Evolutionary conservation across 345 rosid species (phyloP).

Genomic region (Eucalyptus dawsonii): DNA sequence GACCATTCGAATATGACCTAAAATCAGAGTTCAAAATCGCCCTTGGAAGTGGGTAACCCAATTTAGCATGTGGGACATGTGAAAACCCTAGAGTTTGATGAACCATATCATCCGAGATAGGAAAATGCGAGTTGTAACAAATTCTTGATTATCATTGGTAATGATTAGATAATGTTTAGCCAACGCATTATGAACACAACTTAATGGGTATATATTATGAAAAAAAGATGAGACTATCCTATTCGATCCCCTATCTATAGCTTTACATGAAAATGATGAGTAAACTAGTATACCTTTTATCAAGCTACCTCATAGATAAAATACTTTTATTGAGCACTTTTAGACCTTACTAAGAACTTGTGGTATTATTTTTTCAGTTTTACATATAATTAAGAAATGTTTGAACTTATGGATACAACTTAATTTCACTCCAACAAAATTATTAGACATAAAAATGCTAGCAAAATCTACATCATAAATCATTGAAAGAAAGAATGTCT

Average conservation of each 20-base stretch:
- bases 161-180: not conserved
- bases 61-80: not conserved
- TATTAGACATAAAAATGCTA: not conserved
- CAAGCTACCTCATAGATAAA: not conserved
- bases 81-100: not conserved
- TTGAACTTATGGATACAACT: not conserved
- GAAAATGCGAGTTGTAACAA: not conserved
- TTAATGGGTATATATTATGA: not conserved
- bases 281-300: not conserved
- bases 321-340: not conserved
- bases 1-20: not conserved
- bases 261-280: not conserved
- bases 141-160: not conserved
- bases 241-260: not conserved
- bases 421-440: not conserved
- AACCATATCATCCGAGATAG: not conserved
- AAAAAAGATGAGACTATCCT: not conserved
- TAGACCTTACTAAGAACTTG: not conserved
- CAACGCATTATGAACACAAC: not conserved
- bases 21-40: not conserved
- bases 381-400: not conserved
- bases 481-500: not conserved
- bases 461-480: not conserved
- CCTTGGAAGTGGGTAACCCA: not conserved
- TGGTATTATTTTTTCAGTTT: not conserved